Evolutionary conservation across 2,329 filamentous ascomycete species (phyloP).

Genomic region (Penicillium occitanis): DNA sequence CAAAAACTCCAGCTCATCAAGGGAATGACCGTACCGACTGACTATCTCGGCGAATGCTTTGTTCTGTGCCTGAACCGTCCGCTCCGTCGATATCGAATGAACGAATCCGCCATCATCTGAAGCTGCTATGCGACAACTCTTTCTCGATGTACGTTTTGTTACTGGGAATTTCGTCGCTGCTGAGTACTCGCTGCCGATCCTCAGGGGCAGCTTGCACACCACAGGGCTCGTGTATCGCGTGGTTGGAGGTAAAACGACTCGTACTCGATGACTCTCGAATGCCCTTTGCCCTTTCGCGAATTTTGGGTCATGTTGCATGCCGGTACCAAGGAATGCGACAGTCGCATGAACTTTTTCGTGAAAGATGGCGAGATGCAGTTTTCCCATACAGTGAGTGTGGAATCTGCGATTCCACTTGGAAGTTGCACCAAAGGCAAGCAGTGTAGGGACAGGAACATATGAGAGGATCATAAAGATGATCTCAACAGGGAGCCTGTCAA

Average conservation of each 20-base stretch:
- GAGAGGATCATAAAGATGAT: constrained; percentile 34
- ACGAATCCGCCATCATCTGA: not conserved
- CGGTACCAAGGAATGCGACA: constrained; percentile 33
- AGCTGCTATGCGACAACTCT: not conserved
- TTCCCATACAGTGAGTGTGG: constrained; percentile 32
- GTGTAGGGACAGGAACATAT: constrained; percentile 30
- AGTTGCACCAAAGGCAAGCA: constrained; percentile 36
- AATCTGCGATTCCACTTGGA: constrained; percentile 30
- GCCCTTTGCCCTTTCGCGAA: constrained; percentile 13
- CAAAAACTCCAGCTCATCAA: constrained; percentile 34
- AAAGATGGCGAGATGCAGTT: constrained; percentile 36
- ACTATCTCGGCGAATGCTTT: constrained; percentile 28
- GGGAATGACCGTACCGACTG: constrained; percentile 29
- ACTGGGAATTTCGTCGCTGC: not conserved
- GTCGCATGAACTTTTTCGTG: constrained; percentile 34
- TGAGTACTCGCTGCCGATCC: not conserved
- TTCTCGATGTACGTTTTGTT: not conserved
- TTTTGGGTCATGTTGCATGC: constrained; percentile 24
- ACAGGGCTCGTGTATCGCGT: not conserved
- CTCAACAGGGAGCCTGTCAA: constrained; percentile 33
- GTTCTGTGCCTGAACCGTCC: constrained; percentile 31
- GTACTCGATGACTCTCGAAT: constrained; percentile 19
- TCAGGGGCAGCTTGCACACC: not conserved
- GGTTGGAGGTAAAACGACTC: constrained; percentile 22
- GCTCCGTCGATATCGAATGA: constrained; percentile 16